Conservation (phyloP, 495 filamentous ascomycete species). For the Pseudotulostoma volvatum region DNA sequence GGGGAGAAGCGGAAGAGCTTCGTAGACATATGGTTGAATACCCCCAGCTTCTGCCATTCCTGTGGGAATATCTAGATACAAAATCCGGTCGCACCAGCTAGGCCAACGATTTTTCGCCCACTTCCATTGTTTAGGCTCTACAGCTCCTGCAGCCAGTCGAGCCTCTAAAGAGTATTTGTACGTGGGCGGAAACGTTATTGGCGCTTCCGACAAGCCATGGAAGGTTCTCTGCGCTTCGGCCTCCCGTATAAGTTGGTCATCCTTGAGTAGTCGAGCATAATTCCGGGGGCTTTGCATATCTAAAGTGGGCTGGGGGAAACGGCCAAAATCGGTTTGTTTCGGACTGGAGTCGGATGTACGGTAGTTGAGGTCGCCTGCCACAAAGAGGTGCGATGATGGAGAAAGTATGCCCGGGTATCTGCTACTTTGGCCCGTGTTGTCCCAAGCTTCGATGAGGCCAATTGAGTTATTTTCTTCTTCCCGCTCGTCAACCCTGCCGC, state of each 20-base stretch:
- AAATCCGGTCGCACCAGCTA: constrained; percentile 83
- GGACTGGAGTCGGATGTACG: constrained; percentile 54
- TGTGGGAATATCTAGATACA: constrained; percentile 50
- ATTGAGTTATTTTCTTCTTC: constrained; percentile 17
- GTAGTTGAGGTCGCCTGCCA: constrained; percentile 91
- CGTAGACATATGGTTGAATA: constrained; percentile 43
- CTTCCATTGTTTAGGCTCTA: constrained; percentile 39
- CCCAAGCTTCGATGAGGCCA: constrained; percentile 23
- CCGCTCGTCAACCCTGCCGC: constrained; percentile 2
- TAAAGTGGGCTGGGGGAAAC: constrained; percentile 45
- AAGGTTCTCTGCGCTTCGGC: constrained; percentile 44
- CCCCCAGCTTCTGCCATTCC: constrained; percentile 22
- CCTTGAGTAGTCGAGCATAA: constrained; percentile 43
- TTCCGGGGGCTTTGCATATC: constrained; percentile 31
- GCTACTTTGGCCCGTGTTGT: not conserved
- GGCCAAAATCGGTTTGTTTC: constrained; percentile 24
- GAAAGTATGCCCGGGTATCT: constrained; percentile 43
- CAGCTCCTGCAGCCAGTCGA: constrained; percentile 18
- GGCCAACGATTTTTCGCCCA: constrained; percentile 76
- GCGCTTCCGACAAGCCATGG: constrained; percentile 59
- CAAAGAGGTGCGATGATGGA: constrained; percentile 59
- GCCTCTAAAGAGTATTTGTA: constrained; percentile 58
- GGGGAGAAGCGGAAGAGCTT: constrained; percentile 53
- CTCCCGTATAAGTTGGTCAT: constrained; percentile 67
- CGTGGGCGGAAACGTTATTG: constrained; percentile 71